phyloP scores from a whole-genome alignment of 2,329 filamentous ascomycete species.

The Cladosporium sp. region DNA sequence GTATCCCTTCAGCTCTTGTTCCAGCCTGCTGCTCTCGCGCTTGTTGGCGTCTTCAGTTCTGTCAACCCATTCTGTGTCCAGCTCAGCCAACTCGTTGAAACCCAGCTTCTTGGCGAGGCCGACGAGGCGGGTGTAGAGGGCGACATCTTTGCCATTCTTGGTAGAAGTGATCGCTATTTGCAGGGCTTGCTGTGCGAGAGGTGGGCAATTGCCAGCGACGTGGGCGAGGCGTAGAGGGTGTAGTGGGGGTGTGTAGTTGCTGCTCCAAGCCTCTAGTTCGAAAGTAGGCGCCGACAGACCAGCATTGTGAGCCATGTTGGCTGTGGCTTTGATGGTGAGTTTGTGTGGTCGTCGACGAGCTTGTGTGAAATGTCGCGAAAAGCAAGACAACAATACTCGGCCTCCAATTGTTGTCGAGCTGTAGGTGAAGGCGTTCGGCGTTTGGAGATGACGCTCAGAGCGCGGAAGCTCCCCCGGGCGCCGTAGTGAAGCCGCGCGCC shows the following conservation, averaged over 20 bases:
- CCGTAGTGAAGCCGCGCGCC: not conserved
- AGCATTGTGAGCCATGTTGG: conserved; percentile 4
- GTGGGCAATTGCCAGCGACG: conserved; percentile 71
- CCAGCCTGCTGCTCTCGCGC: conserved; percentile 66
- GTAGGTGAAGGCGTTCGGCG: conserved; percentile 2
- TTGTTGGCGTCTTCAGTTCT: conserved; percentile 60
- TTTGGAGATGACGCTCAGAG: conserved; percentile 3
- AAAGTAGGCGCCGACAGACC: conserved; percentile 61
- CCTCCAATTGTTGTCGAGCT: not conserved
- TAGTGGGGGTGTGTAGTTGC: conserved; percentile 81
- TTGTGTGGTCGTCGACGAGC: not conserved
- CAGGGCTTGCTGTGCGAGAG: conserved; percentile 72
- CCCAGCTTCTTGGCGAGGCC: conserved; percentile 61
- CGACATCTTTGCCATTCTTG: conserved; percentile 67
- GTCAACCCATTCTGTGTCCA: conserved; percentile 71
- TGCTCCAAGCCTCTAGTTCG: conserved; percentile 83
- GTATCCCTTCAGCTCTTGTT: conserved; percentile 81
- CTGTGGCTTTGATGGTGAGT: not conserved
- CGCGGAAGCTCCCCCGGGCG: not conserved
- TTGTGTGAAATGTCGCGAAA: not conserved
- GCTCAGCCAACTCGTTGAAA: conserved; percentile 58
- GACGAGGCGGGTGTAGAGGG: conserved; percentile 63
- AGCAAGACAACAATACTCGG: not conserved
- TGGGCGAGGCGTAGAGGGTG: conserved; percentile 73
- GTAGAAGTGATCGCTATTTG: conserved; percentile 70